phyloP scores from a whole-genome alignment of 2,329 filamentous ascomycete species.

The Pyrenophora tritici-repentis region DNA sequence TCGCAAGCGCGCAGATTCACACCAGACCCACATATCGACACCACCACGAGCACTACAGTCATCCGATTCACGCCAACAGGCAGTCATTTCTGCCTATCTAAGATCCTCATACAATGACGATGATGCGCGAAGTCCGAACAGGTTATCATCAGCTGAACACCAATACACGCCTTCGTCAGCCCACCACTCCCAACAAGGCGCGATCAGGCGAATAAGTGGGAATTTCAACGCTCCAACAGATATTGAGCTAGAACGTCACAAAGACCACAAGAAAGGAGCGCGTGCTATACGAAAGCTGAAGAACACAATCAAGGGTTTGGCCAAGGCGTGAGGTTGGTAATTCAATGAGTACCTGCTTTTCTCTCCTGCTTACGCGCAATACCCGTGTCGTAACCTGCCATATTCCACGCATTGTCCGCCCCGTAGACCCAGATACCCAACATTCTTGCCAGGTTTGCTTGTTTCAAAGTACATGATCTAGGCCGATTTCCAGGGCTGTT shows the following conservation, averaged over 20 bases:
- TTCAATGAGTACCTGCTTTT: slow-evolving; percentile 4
- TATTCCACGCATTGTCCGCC: slow-evolving; percentile 6
- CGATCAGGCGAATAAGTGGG: slow-evolving; percentile 27
- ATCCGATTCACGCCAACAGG: slow-evolving; percentile 2
- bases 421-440: slow-evolving; percentile 11
- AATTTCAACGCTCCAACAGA: slow-evolving; percentile 38
- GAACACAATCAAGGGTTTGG: slow-evolving; percentile 20
- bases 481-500: slow-evolving; percentile 5
- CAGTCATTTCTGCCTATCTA: slow-evolving; percentile 9
- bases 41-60: slow-evolving; percentile 1
- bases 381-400: slow-evolving; percentile 1
- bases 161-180: slow-evolving; percentile 7
- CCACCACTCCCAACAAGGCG: slow-evolving; percentile 11
- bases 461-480: slow-evolving; percentile 5
- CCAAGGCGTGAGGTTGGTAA: slow-evolving; percentile 13
- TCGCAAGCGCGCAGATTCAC: slow-evolving; percentile 20
- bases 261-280: slow-evolving; percentile 13
- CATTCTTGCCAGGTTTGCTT: background rate
- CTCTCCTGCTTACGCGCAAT: background rate
- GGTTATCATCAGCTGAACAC: slow-evolving; percentile 13
- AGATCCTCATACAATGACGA: slow-evolving; percentile 13
- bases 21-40: slow-evolving; percentile 8
- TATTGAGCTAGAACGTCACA: slow-evolving; percentile 28
- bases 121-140: slow-evolving; percentile 6
- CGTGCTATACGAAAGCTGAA: slow-evolving; percentile 21